These are phyloP conservation scores for Diaporthe sp. DNA, from an alignment of 2,329 filamentous ascomycete genomes.

Conservation along the genomic window DNA sequence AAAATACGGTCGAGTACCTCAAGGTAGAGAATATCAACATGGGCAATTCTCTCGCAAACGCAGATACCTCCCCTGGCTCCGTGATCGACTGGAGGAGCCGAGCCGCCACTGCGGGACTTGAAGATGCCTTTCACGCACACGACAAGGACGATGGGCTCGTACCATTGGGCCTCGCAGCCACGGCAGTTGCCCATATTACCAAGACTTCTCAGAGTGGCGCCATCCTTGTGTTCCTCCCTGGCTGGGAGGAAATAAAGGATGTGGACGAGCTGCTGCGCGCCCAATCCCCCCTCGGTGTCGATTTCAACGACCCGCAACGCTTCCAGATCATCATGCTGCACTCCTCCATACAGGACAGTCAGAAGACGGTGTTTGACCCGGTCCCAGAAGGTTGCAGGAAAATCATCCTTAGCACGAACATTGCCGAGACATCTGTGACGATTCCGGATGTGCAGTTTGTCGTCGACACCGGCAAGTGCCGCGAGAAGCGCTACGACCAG, in stretches of 20 bases:
- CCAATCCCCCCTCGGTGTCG: constrained; percentile 50
- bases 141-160: constrained; percentile 43
- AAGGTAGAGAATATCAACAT: background rate
- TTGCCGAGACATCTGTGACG: constrained; percentile 65
- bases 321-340: constrained; percentile 62
- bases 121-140: background rate
- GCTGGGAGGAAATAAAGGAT: constrained; percentile 42
- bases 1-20: background rate
- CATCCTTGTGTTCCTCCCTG: constrained; percentile 63
- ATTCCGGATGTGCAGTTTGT: constrained; percentile 65
- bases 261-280: constrained; percentile 53
- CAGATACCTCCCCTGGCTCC: background rate
- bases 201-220: constrained; percentile 57
- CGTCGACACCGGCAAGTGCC: constrained; percentile 58
- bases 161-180: constrained; percentile 57
- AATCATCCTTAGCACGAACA: constrained; percentile 64
- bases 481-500: constrained; percentile 56
- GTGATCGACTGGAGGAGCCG: constrained; percentile 28
- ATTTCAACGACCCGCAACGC: constrained; percentile 55
- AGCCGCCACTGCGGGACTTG: background rate
- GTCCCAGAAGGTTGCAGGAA: constrained; percentile 57
- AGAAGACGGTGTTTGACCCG: constrained; percentile 57
- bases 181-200: constrained; percentile 60
- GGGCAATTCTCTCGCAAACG: too few species aligned
- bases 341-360: constrained; percentile 56